Conservation (phyloP, 192 early-diverging fungal species). For the Funneliformis geosporum region DNA sequence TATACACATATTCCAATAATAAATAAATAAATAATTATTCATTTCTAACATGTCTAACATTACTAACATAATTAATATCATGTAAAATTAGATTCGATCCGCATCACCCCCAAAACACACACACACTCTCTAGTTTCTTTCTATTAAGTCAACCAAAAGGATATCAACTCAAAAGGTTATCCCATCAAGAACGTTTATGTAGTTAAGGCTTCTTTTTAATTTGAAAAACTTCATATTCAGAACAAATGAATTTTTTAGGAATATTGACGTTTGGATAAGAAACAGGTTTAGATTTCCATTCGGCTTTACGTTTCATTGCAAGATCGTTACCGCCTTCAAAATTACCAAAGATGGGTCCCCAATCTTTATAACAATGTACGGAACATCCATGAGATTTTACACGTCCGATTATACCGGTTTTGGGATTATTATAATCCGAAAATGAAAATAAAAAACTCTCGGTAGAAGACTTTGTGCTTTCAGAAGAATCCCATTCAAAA, state of each 20-base stretch:
- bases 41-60: too few relatives aligned
- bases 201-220: not conserved
- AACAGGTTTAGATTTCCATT: not conserved
- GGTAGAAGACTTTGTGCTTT: not conserved
- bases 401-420: not conserved
- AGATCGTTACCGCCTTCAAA: not conserved
- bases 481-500: not conserved
- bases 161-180: too few relatives aligned
- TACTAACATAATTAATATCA: too few relatives aligned
- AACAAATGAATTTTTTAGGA: not conserved
- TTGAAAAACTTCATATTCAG: not conserved
- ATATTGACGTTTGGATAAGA: not conserved
- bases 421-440: not conserved
- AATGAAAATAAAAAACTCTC: not conserved
- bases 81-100: too few relatives aligned
- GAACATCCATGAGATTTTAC: not conserved
- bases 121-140: too few relatives aligned
- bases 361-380: not conserved
- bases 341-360: not conserved
- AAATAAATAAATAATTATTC: too few relatives aligned
- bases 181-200: too few relatives aligned
- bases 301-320: not conserved
- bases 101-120: too few relatives aligned
- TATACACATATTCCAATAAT: too few relatives aligned
- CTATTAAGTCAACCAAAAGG: too few relatives aligned